Evolutionary conservation across 2,329 filamentous ascomycete species (phyloP), one percentile per base, ranked within the genome.

Genomic region (Aspergillus pseudoterreus): DNA sequence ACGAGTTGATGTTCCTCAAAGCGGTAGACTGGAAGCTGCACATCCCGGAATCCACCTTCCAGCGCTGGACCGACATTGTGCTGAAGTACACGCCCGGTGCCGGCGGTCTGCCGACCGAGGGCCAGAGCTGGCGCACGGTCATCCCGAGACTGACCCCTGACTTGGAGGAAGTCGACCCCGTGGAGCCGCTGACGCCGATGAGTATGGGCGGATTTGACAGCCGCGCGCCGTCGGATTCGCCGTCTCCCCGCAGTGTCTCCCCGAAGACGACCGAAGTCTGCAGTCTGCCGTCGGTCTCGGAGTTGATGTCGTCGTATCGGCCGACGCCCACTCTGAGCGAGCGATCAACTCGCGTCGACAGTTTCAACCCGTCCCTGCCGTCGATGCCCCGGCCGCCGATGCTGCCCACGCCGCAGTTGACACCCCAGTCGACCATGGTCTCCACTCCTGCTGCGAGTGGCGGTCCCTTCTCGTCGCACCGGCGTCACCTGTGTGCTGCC

Each of bases 11-110:
- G 15, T 99, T 97, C 69, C 81, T 99, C 43, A 76, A 87, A 55
- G 89, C 92, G 43, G 90, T 99, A 56, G 86, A 90, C 70, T 99
- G 92, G 92, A 90, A 91, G 64, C 82, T 99, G 27, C 94, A 99
- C 71, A 92, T 99, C 57, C 87, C 90, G 0, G 91, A 96, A 60
- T 81, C 86, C 3, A 82, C 89, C 9, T 97, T 96, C 74, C 87
- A 94, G 69, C 85, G 88, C 58, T 99, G 94, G 94, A 92, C 90
- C 42, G 90, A 96, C 57, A 87, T 96, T 57, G 89, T 97, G 48
- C 76, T 96, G 59, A 89, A 88, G 71, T 88, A 91, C 64, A 92
- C 88, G 12, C 88, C 90, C 17, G 75, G 75, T 14, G 73, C 76
- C 41, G 73, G 67, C 45, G 63, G 72, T 17, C 69, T 73, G 46